These are phyloP conservation scores for Tinospora cordifolia DNA, from an alignment of 164 flowering plant species.

Conservation along the genomic window DNA sequence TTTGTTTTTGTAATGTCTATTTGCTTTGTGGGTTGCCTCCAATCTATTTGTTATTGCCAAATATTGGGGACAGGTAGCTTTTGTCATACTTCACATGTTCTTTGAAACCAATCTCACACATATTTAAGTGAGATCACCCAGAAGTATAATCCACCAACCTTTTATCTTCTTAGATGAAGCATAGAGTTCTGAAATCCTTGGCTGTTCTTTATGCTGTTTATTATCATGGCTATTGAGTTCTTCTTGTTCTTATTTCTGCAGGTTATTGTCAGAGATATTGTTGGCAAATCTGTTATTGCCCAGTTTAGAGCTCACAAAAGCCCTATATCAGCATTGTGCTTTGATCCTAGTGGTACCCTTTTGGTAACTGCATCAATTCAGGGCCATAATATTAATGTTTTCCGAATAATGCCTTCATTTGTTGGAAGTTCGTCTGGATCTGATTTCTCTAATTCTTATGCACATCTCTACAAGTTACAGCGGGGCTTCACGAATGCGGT, in stretches of 20 bases:
- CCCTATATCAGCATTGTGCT: conserved; percentile 69
- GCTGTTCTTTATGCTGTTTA: not conserved
- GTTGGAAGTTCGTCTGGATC: conserved; percentile 31
- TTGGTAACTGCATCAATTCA: conserved; percentile 76
- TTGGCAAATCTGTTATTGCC: conserved; percentile 42
- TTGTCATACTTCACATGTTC: not conserved
- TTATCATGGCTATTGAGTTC: not conserved
- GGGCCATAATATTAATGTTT: conserved; percentile 74
- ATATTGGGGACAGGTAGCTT: not conserved
- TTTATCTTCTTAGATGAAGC: not conserved
- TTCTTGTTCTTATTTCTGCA: conserved; percentile 13
- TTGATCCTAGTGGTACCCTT: conserved; percentile 74
- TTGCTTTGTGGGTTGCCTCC: not conserved
- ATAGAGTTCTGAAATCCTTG: not conserved
- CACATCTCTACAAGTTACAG: conserved; percentile 68
- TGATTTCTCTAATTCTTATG: conserved; percentile 34
- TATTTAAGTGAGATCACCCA: not conserved
- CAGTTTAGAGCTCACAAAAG: conserved; percentile 80
- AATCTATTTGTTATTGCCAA: not conserved
- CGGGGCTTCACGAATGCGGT: conserved; percentile 84
- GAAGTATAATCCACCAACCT: not conserved
- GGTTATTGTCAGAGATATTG: conserved; percentile 68
- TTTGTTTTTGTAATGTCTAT: not conserved
- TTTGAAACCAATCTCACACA: not conserved
- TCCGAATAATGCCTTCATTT: conserved; percentile 49